Conservation (phyloP, 176 grass and related monocot species). For the barley (Hordeum vulgare) region DNA sequence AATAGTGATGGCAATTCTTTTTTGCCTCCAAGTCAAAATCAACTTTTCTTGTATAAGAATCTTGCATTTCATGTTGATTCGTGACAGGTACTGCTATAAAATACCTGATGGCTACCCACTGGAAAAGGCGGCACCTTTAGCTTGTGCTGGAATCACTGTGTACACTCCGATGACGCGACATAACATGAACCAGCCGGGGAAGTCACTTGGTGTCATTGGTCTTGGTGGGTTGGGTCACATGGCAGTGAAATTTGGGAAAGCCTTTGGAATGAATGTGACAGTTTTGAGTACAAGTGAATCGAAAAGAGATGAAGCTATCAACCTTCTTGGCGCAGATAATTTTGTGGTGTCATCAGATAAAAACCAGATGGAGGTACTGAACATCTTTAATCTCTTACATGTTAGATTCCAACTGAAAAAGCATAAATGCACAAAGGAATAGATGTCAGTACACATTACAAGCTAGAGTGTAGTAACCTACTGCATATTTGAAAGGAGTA, state of each 20-base stretch:
- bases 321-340: slow-evolving; percentile 53
- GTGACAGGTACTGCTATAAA: slow-evolving; percentile 56
- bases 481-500: neutral
- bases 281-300: slow-evolving; percentile 71
- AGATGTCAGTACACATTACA: neutral
- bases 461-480: neutral
- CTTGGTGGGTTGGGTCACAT: slow-evolving; percentile 75
- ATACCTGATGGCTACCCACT: slow-evolving; percentile 73
- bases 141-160: slow-evolving; percentile 74
- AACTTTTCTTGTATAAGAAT: neutral
- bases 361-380: slow-evolving; percentile 60
- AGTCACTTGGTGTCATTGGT: slow-evolving; percentile 67
- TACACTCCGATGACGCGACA: slow-evolving; percentile 74
- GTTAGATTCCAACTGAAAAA: neutral
- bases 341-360: slow-evolving; percentile 72
- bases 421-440: neutral
- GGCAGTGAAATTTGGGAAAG: slow-evolving; percentile 81
- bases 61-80: neutral
- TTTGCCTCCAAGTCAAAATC: neutral
- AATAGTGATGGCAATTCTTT: neutral
- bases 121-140: slow-evolving; percentile 61
- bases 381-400: neutral
- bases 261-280: slow-evolving; percentile 66
- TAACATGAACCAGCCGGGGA: slow-evolving; percentile 81
- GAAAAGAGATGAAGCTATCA: slow-evolving; percentile 75